These are phyloP conservation scores for Vigna nakashimae DNA, from an alignment of 306 rosid genomes.

Conservation along the genomic window DNA sequence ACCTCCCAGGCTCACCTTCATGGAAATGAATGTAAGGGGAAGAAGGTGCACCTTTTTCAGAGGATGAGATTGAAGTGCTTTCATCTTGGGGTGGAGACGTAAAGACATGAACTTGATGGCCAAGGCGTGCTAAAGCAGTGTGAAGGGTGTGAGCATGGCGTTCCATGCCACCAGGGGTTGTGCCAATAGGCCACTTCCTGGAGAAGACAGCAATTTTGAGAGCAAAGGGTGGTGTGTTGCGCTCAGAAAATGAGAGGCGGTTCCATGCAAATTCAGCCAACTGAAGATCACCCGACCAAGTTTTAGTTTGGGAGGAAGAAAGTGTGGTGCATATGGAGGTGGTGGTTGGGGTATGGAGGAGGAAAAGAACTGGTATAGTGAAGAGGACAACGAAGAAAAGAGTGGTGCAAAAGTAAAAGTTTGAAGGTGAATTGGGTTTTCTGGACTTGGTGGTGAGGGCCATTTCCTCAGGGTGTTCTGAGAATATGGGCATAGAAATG, in stretches of 20 bases:
- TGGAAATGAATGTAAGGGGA: slow-evolving; percentile 76
- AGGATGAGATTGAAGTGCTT: slow-evolving; percentile 22
- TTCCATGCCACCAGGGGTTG: slow-evolving; percentile 92
- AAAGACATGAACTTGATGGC: slow-evolving; percentile 82
- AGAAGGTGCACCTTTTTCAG: slow-evolving; percentile 34
- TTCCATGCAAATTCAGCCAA: slow-evolving; percentile 75
- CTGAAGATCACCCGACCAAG: slow-evolving; percentile 77
- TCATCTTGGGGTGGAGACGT: slow-evolving; percentile 64
- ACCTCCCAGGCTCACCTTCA: slow-evolving; percentile 78
- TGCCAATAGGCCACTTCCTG: slow-evolving; percentile 81
- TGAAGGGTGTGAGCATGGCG: slow-evolving; percentile 91
- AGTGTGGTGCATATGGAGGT: slow-evolving; percentile 64
- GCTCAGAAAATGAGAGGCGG: slow-evolving; percentile 55
- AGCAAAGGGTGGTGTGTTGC: slow-evolving; percentile 45
- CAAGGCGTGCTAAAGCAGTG: slow-evolving; percentile 72
- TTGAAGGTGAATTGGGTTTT: slow-evolving; percentile 52
- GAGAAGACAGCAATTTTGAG: slow-evolving; percentile 87
- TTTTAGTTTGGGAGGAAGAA: slow-evolving; percentile 37
- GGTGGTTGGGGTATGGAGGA: slow-evolving; percentile 68
- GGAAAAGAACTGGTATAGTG: slow-evolving; percentile 60
- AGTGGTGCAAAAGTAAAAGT: slow-evolving; percentile 66
- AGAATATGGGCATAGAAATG: slow-evolving; percentile 38
- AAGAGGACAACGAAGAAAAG: slow-evolving; percentile 78
- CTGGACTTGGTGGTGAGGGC: slow-evolving; percentile 59
- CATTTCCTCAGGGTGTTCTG: slow-evolving; percentile 50